Evolutionary conservation across 345 rosid species (phyloP).

Genomic region (Syzygium oleosum): DNA sequence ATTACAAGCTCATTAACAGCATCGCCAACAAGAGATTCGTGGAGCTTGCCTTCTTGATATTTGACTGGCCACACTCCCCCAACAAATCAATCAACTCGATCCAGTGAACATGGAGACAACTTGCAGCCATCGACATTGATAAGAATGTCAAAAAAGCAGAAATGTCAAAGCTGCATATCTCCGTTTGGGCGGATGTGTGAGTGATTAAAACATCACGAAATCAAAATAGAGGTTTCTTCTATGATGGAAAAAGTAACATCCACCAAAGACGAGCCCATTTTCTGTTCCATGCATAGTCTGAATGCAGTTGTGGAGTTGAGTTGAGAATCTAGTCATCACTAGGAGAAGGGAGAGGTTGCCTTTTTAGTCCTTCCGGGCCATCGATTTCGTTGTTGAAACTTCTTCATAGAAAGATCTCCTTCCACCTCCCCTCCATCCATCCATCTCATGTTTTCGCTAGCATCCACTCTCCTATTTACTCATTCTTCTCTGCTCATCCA

Average conservation of each 20-base stretch:
- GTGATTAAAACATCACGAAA: neutral
- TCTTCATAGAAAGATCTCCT: neutral
- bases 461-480: neutral
- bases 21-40: neutral
- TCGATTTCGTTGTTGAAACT: slow-evolving; percentile 6
- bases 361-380: neutral
- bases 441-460: neutral
- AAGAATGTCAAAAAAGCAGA: neutral
- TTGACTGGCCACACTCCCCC: neutral
- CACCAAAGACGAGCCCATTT: neutral
- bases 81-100: neutral
- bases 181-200: neutral
- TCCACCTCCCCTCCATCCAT: neutral
- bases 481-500: neutral
- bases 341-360: neutral
- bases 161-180: neutral
- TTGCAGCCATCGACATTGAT: neutral
- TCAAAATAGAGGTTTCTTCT: neutral
- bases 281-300: neutral
- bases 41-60: neutral
- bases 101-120: neutral
- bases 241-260: neutral
- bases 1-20: neutral
- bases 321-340: slow-evolving; percentile 18
- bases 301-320: neutral